Evolutionary conservation across 257 asterid species (phyloP).

Genomic region (Petunia secreta): DNA sequence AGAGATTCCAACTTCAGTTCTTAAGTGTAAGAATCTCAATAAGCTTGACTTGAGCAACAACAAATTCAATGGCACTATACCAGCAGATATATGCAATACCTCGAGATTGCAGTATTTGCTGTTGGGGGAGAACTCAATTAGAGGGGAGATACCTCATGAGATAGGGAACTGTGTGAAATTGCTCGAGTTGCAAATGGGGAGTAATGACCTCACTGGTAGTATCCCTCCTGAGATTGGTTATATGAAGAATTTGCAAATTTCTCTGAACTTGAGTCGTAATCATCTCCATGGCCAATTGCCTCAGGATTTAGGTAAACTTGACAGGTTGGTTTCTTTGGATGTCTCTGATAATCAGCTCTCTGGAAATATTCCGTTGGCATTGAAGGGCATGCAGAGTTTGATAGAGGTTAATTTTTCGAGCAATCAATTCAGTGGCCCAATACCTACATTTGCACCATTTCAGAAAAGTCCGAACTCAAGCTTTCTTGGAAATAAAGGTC

Average conservation of each 20-base stretch:
- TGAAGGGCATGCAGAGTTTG: slow-evolving; percentile 90
- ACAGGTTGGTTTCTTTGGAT: slow-evolving; percentile 89
- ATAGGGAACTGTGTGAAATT: slow-evolving; percentile 86
- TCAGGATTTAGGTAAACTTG: slow-evolving; percentile 79
- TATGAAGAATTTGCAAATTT: slow-evolving; percentile 86
- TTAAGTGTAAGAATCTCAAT: slow-evolving; percentile 71
- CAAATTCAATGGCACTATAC: slow-evolving; percentile 71
- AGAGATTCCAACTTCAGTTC: slow-evolving; percentile 68
- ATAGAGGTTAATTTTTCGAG: slow-evolving; percentile 91
- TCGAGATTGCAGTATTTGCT: slow-evolving; percentile 80
- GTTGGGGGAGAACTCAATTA: slow-evolving; percentile 61
- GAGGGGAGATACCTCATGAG: slow-evolving; percentile 77
- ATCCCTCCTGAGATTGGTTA: slow-evolving; percentile 87
- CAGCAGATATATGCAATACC: slow-evolving; percentile 66
- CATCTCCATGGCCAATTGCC: slow-evolving; percentile 80
- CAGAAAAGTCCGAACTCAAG: slow-evolving; percentile 87
- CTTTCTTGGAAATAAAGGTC: slow-evolving; percentile 77
- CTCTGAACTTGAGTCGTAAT: slow-evolving; percentile 80
- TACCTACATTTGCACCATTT: slow-evolving; percentile 79
- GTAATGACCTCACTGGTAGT: slow-evolving; percentile 69
- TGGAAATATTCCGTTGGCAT: slow-evolving; percentile 71
- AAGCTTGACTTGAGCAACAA: slow-evolving; percentile 86
- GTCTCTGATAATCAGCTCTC: slow-evolving; percentile 81
- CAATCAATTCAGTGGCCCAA: slow-evolving; percentile 73
- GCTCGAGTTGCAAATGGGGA: slow-evolving; percentile 78